Evolutionary conservation across 495 filamentous ascomycete species (phyloP).

Genomic region (Stereocaulon alpinum): DNA sequence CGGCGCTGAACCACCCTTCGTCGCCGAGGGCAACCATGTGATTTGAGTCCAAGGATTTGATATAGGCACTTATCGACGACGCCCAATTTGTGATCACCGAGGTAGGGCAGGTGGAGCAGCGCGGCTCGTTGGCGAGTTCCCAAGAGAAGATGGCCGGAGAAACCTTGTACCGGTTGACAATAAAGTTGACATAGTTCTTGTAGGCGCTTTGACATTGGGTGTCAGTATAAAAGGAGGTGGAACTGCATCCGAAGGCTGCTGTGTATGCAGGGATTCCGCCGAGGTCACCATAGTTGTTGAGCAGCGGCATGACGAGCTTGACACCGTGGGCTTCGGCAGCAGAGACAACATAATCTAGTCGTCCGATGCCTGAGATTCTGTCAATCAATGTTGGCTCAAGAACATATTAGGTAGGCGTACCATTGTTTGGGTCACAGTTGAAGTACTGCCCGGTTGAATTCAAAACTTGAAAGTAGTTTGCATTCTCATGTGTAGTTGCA

Average conservation of each 20-base stretch:
- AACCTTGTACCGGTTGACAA: slow-evolving; percentile 48
- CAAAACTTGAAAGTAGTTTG: slow-evolving; percentile 30
- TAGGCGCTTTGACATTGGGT: slow-evolving; percentile 46
- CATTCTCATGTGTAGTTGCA: slow-evolving; percentile 15
- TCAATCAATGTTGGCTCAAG: not conserved
- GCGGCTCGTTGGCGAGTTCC: slow-evolving; percentile 63
- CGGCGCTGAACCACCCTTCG: slow-evolving; percentile 36
- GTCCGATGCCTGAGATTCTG: slow-evolving; percentile 42
- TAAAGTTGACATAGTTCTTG: slow-evolving; percentile 49
- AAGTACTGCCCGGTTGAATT: slow-evolving; percentile 27
- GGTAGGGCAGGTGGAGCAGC: slow-evolving; percentile 51
- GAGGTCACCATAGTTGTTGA: slow-evolving; percentile 51
- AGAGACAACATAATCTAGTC: slow-evolving; percentile 57
- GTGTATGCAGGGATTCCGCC: slow-evolving; percentile 58
- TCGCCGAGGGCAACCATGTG: slow-evolving; percentile 65
- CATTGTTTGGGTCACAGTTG: slow-evolving; percentile 23
- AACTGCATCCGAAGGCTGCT: slow-evolving; percentile 47
- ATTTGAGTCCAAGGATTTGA: slow-evolving; percentile 51
- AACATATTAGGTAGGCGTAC: not conserved
- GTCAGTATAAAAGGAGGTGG: slow-evolving; percentile 48
- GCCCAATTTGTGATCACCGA: slow-evolving; percentile 54
- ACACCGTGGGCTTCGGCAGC: slow-evolving; percentile 46
- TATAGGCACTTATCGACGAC: slow-evolving; percentile 45
- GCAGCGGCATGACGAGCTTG: slow-evolving; percentile 43
- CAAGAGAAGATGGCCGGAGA: slow-evolving; percentile 56